A percentile compares a stretch with the other conserved stretches of the same genome.
These are phyloP conservation scores for Uronychia setigera DNA, from an alignment of 73 alveolate species.

Conservation along the genomic window DNA sequence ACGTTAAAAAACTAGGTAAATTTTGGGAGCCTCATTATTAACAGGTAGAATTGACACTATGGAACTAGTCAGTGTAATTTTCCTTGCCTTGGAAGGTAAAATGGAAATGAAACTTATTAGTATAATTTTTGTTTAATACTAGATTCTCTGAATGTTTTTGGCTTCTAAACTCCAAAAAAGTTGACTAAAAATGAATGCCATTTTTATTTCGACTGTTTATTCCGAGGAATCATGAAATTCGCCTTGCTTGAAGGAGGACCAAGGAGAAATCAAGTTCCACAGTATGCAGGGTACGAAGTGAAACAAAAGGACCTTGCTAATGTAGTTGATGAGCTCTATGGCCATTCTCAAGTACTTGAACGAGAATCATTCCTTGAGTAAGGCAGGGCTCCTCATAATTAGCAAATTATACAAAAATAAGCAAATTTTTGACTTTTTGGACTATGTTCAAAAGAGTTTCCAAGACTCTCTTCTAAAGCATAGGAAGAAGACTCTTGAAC, in stretches of 20 bases:
- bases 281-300: conserved; percentile 39
- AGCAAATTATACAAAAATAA: conserved; percentile 7
- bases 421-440: conserved; percentile 14
- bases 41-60: conserved; percentile 63
- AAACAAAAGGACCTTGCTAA: conserved; percentile 21
- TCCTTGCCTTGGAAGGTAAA: conserved; percentile 44
- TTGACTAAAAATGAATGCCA: conserved; percentile 60
- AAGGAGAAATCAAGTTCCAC: conserved; percentile 22
- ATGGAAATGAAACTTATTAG: conserved; percentile 38
- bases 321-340: conserved; percentile 36
- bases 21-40: background rate
- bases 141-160: conserved; percentile 31
- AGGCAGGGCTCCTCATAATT: background rate
- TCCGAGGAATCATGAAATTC: conserved; percentile 56
- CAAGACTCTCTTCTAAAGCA: conserved; percentile 5
- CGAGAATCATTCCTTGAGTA: conserved; percentile 39
- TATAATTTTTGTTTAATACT: background rate
- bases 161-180: conserved; percentile 27
- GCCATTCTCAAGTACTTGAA: conserved; percentile 30
- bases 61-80: conserved; percentile 50
- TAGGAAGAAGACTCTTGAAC: conserved; percentile 39
- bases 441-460: conserved; percentile 30
- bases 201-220: conserved; percentile 65
- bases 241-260: conserved; percentile 37
- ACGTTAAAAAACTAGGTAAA: conserved; percentile 6